These are phyloP conservation scores for Ilyonectria mors-panacis DNA, from an alignment of 2,329 filamentous ascomycete genomes.

Conservation along the genomic window DNA sequence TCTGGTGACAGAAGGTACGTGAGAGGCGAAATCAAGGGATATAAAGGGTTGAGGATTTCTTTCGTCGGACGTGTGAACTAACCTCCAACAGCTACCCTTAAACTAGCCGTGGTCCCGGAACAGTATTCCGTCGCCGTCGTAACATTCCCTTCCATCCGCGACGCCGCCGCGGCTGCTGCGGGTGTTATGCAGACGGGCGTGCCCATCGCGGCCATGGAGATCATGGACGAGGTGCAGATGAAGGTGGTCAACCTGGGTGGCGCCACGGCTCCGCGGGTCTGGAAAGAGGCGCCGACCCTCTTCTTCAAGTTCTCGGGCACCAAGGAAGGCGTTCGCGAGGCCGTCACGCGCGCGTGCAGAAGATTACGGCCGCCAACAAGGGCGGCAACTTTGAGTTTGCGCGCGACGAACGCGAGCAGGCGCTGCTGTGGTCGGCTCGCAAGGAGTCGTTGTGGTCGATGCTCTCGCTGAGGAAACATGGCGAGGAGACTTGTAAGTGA, in stretches of 20 bases:
- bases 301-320: constrained; percentile 92
- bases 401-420: constrained; percentile 77
- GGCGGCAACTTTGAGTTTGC: constrained; percentile 84
- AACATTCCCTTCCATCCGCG: constrained; percentile 82
- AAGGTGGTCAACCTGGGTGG: constrained; percentile 83
- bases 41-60: background rate
- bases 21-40: background rate
- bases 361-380: constrained; percentile 75
- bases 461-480: constrained; percentile 76
- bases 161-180: constrained; percentile 81
- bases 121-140: constrained; percentile 85
- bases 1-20: constrained; percentile 79
- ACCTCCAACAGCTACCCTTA: constrained; percentile 74
- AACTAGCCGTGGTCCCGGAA: constrained; percentile 82
- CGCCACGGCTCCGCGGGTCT: constrained; percentile 76
- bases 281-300: constrained; percentile 83
- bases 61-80: background rate
- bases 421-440: constrained; percentile 83
- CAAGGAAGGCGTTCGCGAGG: constrained; percentile 82
- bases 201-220: constrained; percentile 83
- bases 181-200: constrained; percentile 82
- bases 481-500: constrained; percentile 80
- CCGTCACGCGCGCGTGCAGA: constrained; percentile 77
- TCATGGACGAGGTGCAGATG: constrained; percentile 94
- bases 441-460: constrained; percentile 91